Evolutionary conservation across 140 eudicot species (phyloP).

Genomic region (Cichorium intybus): DNA sequence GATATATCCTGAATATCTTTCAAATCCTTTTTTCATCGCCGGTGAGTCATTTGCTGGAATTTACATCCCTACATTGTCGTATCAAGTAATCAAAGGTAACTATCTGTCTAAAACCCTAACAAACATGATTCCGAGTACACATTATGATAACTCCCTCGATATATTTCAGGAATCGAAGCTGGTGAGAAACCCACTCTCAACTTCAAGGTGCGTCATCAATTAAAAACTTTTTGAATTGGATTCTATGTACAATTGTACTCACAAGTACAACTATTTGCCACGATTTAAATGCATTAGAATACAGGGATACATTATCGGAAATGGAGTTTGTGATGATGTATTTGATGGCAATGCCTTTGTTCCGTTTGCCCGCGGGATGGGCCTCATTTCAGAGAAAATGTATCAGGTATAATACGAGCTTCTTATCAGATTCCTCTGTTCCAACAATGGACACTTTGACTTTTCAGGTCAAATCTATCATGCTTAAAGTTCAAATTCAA

Average conservation of each 20-base stretch:
- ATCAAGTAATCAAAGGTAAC: slow-evolving; percentile 79
- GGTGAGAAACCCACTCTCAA: slow-evolving; percentile 69
- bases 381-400: slow-evolving; percentile 82
- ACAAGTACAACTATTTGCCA: not conserved
- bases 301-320: slow-evolving; percentile 96
- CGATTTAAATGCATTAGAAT: not conserved
- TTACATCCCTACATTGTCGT: slow-evolving; percentile 80
- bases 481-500: not conserved
- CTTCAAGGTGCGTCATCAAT: slow-evolving; percentile 57
- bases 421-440: not conserved
- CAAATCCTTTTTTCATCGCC: slow-evolving; percentile 76
- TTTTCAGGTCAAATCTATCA: not conserved
- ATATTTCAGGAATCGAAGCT: slow-evolving; percentile 72
- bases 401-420: slow-evolving; percentile 42
- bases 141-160: slow-evolving; percentile 6
- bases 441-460: slow-evolving; percentile 3
- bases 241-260: not conserved
- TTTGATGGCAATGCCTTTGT: slow-evolving; percentile 87
- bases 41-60: slow-evolving; percentile 98
- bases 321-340: slow-evolving; percentile 71
- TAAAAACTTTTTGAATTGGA: not conserved
- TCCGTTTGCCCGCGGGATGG: slow-evolving; percentile 96
- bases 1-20: slow-evolving; percentile 70
- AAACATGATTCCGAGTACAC: slow-evolving; percentile 3
- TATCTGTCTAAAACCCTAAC: slow-evolving; percentile 9